Conservation (phyloP, 2,329 filamentous ascomycete species). For the Delphinella strobiligena region DNA sequence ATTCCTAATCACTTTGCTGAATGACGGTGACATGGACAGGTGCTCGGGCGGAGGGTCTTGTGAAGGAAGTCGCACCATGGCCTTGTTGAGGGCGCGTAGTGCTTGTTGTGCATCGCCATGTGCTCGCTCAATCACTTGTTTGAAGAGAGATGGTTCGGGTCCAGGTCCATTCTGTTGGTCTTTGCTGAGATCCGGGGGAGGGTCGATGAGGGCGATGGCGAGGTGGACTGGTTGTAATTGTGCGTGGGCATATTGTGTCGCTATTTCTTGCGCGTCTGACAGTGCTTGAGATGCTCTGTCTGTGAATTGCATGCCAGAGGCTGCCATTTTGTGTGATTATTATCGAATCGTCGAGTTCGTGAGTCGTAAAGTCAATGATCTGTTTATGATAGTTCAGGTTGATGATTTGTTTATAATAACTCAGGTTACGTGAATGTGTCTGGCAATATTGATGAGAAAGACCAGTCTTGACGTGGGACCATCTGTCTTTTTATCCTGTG, state of each 20-base stretch:
- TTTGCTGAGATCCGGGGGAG: conserved; percentile 59
- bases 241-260: conserved; percentile 80
- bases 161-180: conserved; percentile 56
- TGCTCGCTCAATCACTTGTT: conserved; percentile 86
- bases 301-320: conserved; percentile 65
- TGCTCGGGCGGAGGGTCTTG: conserved; percentile 91
- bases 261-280: conserved; percentile 75
- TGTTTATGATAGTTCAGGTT: too few species aligned
- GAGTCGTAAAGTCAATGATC: conserved; percentile 8
- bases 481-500: too few species aligned
- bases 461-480: too few species aligned
- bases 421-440: too few species aligned
- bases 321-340: conserved; percentile 1
- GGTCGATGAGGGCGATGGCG: conserved; percentile 68
- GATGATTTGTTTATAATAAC: too few species aligned
- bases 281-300: conserved; percentile 85
- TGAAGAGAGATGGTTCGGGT: conserved; percentile 56
- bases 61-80: conserved; percentile 76
- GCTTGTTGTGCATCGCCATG: conserved; percentile 86
- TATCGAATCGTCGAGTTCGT: conserved; percentile 1
- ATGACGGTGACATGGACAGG: conserved; percentile 68
- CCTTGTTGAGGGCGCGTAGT: conserved; percentile 83
- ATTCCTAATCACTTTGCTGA: conserved; percentile 70
- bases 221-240: conserved; percentile 87
- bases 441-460: too few species aligned